phyloP scores from a whole-genome alignment of 2,329 filamentous ascomycete genomes.

The Neobulgaria alba region DNA sequence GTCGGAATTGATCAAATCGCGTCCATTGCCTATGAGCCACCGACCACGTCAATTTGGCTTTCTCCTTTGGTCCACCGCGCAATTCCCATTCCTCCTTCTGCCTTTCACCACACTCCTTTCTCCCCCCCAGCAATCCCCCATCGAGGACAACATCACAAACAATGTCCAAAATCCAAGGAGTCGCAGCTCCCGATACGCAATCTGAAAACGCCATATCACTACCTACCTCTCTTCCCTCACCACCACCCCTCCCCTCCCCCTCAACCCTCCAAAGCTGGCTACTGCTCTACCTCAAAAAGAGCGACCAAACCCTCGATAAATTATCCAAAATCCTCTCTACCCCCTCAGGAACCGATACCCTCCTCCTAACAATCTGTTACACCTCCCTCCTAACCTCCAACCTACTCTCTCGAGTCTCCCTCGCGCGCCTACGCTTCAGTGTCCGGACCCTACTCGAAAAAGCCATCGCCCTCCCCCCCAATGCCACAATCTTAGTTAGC shows the following conservation, averaged over 20 bases:
- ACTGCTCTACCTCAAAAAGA: constrained; percentile 27
- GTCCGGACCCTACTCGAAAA: constrained; percentile 45
- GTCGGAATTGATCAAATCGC: no score
- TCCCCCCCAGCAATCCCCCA: not conserved
- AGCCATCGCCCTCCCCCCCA: constrained; percentile 42
- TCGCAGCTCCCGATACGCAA: constrained; percentile 16
- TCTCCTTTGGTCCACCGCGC: not conserved
- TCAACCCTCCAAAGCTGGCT: constrained; percentile 23
- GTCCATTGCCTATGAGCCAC: no score
- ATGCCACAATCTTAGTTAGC: constrained; percentile 37
- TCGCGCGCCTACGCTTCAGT: constrained; percentile 47
- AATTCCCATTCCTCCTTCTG: constrained; percentile 1
- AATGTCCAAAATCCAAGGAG: constrained; percentile 22
- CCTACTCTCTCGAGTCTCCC: constrained; percentile 43
- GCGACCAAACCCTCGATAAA: constrained; percentile 35
- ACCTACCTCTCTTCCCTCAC: constrained; percentile 8
- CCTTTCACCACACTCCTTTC: not conserved
- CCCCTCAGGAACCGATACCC: constrained; percentile 59
- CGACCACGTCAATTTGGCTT: not conserved
- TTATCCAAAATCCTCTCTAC: constrained; percentile 58
- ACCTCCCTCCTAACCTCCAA: constrained; percentile 46
- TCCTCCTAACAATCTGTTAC: constrained; percentile 64
- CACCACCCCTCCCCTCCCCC: constrained; percentile 14
- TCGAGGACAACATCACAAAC: constrained; percentile 1
- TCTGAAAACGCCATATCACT: constrained; percentile 14